Evolutionary conservation across 2,329 filamentous ascomycete genomes (phyloP).

Genomic region (Thelonectria rubi): DNA sequence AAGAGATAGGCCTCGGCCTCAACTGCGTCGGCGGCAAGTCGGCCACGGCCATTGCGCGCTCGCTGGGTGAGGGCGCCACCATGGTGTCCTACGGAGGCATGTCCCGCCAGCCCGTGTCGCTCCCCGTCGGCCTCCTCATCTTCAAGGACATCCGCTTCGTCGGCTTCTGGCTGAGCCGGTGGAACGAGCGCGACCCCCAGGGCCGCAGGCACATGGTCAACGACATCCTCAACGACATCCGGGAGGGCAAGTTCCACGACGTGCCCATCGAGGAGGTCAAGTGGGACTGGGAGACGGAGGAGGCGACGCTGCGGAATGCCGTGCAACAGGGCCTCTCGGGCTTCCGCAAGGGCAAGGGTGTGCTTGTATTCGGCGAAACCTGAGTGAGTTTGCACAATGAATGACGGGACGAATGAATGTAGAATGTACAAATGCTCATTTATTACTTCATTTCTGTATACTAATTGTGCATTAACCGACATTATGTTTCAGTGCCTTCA

Average conservation of each 20-base stretch:
- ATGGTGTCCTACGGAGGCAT: conserved; percentile 97
- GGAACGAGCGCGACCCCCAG: conserved; percentile 78
- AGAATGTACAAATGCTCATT: conserved; percentile 1
- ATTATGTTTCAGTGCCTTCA: not conserved
- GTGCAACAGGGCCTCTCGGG: conserved; percentile 86
- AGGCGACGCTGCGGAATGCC: conserved; percentile 72
- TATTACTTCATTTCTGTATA: not conserved
- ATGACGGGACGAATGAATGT: conserved; percentile 1
- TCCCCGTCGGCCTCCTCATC: conserved; percentile 87
- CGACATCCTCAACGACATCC: conserved; percentile 80
- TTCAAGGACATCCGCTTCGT: conserved; percentile 91
- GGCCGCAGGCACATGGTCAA: conserved; percentile 84
- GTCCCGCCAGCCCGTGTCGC: conserved; percentile 82
- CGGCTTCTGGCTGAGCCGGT: conserved; percentile 94
- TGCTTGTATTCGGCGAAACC: conserved; percentile 81
- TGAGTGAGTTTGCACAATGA: conserved; percentile 48
- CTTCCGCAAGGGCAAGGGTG: conserved; percentile 86
- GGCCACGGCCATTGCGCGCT: conserved; percentile 80
- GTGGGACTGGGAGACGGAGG: conserved; percentile 85
- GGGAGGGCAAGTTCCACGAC: conserved; percentile 81
- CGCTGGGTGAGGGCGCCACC: conserved; percentile 72
- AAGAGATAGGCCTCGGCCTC: conserved; percentile 78
- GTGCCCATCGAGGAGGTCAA: conserved; percentile 81
- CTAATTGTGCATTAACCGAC: not conserved
- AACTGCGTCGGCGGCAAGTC: conserved; percentile 95